phyloP scores from a whole-genome alignment of 192 early-diverging fungal species.

The Backusella westeae region DNA sequence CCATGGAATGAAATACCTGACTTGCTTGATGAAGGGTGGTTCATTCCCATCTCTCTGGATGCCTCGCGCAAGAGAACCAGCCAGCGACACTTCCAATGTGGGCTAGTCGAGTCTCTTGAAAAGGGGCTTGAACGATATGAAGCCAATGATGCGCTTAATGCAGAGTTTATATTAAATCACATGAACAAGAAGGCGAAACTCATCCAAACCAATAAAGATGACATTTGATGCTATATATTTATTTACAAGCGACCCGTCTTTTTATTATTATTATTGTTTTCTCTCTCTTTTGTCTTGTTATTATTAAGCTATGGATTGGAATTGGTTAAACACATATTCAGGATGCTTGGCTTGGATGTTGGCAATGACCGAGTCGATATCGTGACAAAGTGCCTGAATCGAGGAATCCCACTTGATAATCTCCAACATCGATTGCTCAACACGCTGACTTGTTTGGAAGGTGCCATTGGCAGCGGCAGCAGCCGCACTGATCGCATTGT shows the following conservation, averaged over 20 bases:
- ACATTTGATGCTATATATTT: neutral
- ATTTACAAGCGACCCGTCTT: neutral
- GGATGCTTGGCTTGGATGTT: conserved; percentile 52
- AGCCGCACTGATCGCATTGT: conserved; percentile 29
- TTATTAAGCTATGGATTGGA: conserved; percentile 11
- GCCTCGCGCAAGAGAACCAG: neutral
- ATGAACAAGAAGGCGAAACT: neutral
- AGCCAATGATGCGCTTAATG: neutral
- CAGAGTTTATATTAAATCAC: neutral
- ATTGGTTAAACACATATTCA: conserved; percentile 24
- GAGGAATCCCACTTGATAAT: conserved; percentile 54
- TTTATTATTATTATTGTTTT: neutral
- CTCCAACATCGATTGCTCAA: conserved; percentile 40
- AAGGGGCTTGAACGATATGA: neutral
- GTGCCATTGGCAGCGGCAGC: conserved; percentile 27
- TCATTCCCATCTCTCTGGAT: neutral
- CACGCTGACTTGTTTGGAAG: conserved; percentile 19
- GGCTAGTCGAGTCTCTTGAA: neutral
- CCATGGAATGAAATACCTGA: neutral
- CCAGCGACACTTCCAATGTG: neutral
- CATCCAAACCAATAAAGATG: neutral
- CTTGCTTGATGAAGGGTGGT: neutral
- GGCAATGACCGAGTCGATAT: conserved; percentile 54
- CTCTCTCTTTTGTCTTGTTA: neutral
- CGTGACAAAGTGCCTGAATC: conserved; percentile 56